Evolutionary conservation across 1,284 basidiomycete species (phyloP), one percentile per base, ranked within the genome.

Genomic region (Xerocomus nothofagi): DNA sequence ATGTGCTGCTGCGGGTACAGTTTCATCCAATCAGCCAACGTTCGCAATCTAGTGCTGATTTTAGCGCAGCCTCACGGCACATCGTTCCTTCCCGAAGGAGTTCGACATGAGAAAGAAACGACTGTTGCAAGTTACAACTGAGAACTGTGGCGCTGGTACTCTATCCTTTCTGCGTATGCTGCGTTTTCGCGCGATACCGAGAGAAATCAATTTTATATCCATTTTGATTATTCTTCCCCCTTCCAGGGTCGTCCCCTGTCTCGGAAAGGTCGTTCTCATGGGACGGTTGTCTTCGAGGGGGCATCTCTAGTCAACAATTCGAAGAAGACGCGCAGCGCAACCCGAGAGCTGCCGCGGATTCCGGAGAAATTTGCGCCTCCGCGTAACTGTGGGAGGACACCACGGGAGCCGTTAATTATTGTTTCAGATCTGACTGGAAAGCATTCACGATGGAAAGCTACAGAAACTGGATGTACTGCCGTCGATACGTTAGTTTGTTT

Each of bases 91-190:
- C 36, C 30, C 14, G 14, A n/a, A 11, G 21, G 18, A 15, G 24
- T 34, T 44, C 21, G 14, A 36, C 42, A 50, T 49, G 49, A 12
- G 44, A 59, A 46, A 18, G 20, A 17, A 32, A 17, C 3, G 1
- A 23, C 23, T 14, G n/a, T 41, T 39, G 8, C 24, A 23, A 9
- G 24, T 21, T 31, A 8, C 33, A 36, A 37, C 39, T 36, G 39
- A 32, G 15, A 29, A 39, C 26, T 9, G 20, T 44, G 33, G 38
- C 18, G 29, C 27, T 15, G 5, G 23, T 17, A 18, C 4, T 3
- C 23, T 17, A n/a, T 42, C 23, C 6, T 23, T 18, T 40, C 14
- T 39, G 27, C 17, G 31, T 17, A 39, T 24, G 29, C 20, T 32
- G n/a, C 12, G 21, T 10, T 15, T 36, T 33, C 27, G 12, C 15